A percentile compares a stretch with the other conserved stretches of the same genome.
Conservation (phyloP, 768 basidiomycete species). For the Strobilomyces dryophilus region DNA sequence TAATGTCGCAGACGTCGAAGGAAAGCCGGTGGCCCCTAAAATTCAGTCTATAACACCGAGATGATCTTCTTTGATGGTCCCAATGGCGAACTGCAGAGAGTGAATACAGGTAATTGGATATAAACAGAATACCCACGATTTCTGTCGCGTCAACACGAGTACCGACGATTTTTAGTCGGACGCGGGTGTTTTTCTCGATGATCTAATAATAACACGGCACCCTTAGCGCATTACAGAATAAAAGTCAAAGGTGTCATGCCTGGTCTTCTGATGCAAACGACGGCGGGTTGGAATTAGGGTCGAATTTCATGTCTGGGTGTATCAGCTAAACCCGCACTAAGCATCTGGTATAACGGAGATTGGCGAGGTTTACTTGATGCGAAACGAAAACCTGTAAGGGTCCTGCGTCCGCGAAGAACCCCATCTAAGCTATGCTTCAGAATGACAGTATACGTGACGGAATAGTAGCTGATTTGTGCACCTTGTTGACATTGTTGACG, state of each 20-base stretch:
- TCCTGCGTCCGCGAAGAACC: conserved; percentile 96
- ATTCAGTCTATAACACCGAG: conserved; percentile 82
- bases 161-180: conserved; percentile 96
- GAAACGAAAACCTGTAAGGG: conserved; percentile 94
- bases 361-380: conserved; percentile 65
- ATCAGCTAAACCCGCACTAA: conserved; percentile 59
- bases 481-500: conserved; percentile 94
- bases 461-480: conserved; percentile 31
- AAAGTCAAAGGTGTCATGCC: conserved; percentile 35
- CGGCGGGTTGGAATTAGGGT: conserved; percentile 95
- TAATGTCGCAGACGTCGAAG: neutral
- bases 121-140: conserved; percentile 58
- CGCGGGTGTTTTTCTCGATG: conserved; percentile 89
- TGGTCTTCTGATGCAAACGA: conserved; percentile 91
- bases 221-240: neutral
- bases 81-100: conserved; percentile 82
- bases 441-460: neutral
- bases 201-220: conserved; percentile 42
- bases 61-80: conserved; percentile 97
- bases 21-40: neutral
- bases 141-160: conserved; percentile 97
- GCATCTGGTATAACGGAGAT: neutral
- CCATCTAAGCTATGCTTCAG: conserved; percentile 62
- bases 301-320: conserved; percentile 90
- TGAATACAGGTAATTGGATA: conserved; percentile 1